phyloP scores from a whole-genome alignment of 495 filamentous ascomycete genomes.

The Trichoderma asperelloides region DNA sequence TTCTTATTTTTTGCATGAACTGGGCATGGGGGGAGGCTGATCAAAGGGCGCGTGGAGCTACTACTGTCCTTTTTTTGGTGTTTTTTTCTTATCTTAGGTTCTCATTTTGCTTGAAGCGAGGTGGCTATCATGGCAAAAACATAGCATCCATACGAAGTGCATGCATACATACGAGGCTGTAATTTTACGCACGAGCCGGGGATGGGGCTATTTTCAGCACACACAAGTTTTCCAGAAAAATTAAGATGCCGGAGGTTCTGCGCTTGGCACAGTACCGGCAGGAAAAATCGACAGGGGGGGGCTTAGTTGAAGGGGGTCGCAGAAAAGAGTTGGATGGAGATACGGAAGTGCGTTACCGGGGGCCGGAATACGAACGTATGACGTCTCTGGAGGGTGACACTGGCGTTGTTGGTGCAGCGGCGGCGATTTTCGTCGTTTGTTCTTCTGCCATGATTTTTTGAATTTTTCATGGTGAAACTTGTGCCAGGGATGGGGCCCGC shows the following conservation, averaged over 20 bases:
- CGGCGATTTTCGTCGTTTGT: neutral
- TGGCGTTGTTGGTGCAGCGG: neutral
- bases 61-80: too few species aligned
- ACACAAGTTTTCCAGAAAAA: neutral
- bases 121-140: neutral
- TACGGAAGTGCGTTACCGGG: neutral
- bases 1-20: too few species aligned
- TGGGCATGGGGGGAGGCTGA: too few species aligned
- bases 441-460: neutral
- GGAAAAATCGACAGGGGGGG: neutral
- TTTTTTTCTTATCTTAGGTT: neutral
- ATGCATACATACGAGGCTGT: conserved; percentile 3
- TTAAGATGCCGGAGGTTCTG: neutral
- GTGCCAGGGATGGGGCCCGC: neutral
- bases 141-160: neutral
- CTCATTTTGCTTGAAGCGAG: neutral
- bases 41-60: too few species aligned
- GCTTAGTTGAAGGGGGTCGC: neutral
- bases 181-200: neutral
- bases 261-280: neutral
- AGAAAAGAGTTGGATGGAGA: neutral
- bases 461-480: neutral
- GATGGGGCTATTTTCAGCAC: neutral
- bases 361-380: neutral
- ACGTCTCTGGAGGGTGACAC: neutral